A percentile compares a stretch with the other conserved stretches of the same genome.
Evolutionary conservation across 176 grass and related monocot genomes (phyloP).

Genomic region (Stipa capillata): DNA sequence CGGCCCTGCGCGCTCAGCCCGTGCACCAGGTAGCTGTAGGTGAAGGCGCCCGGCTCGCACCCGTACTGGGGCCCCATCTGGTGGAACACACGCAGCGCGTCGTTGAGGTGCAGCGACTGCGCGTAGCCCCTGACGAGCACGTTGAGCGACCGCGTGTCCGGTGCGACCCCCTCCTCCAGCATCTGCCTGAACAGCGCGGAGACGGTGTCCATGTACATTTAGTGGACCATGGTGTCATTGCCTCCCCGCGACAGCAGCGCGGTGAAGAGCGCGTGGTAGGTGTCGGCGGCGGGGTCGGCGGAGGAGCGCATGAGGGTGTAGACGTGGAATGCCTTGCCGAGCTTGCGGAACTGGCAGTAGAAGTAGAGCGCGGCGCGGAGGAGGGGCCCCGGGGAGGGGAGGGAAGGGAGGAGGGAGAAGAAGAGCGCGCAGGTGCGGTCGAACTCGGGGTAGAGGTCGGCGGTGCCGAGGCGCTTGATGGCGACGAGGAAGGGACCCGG

Average conservation of each 20-base stretch:
- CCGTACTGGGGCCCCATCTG: conserved; percentile 67
- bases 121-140: conserved; percentile 65
- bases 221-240: conserved; percentile 57
- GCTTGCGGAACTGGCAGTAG: conserved; percentile 61
- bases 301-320: conserved; percentile 81
- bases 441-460: conserved; percentile 62
- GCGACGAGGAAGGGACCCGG: conserved; percentile 47
- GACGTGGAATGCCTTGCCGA: conserved; percentile 79
- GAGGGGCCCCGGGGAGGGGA: conserved; percentile 34
- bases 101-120: conserved; percentile 73
- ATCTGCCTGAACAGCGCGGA: conserved; percentile 78
- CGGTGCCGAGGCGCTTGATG: conserved; percentile 50
- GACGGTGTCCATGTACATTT: conserved; percentile 77
- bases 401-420: conserved; percentile 61
- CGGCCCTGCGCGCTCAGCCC: conserved; percentile 67
- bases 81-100: conserved; percentile 74
- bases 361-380: conserved; percentile 63
- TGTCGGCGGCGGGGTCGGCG: conserved; percentile 48
- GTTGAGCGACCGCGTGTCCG: conserved; percentile 65
- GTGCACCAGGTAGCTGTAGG: conserved; percentile 73
- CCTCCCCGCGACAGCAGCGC: conserved; percentile 48
- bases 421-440: conserved; percentile 47
- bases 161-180: conserved; percentile 59
- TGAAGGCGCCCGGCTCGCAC: conserved; percentile 48
- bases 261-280: conserved; percentile 82